These are phyloP conservation scores for Penicillium nucicola DNA, from an alignment of 495 filamentous ascomycete species.

Conservation along the genomic window DNA sequence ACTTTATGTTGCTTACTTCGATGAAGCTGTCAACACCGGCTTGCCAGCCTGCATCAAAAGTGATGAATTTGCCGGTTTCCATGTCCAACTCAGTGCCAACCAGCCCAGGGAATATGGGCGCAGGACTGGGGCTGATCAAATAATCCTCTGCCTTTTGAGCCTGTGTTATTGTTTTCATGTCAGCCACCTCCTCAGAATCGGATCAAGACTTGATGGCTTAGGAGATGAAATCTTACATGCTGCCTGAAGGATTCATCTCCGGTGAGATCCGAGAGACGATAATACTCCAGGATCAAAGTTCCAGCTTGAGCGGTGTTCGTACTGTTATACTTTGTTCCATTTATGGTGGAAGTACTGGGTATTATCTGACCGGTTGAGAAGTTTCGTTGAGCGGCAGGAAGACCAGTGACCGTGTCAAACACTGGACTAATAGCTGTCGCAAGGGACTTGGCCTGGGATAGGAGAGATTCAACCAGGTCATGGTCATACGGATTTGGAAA, in stretches of 20 bases:
- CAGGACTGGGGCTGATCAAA: constrained; percentile 15
- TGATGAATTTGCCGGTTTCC: constrained; percentile 19
- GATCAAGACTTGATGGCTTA: too few species aligned
- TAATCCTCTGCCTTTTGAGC: constrained; percentile 16
- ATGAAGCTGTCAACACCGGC: constrained; percentile 22
- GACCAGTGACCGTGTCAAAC: constrained; percentile 18
- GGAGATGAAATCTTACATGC: constrained; percentile 6
- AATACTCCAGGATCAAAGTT: constrained; percentile 22
- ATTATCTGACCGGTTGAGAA: constrained; percentile 11
- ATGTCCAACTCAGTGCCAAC: constrained; percentile 19
- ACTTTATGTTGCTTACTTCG: constrained; percentile 6
- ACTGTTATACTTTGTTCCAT: constrained; percentile 19
- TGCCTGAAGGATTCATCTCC: constrained; percentile 22
- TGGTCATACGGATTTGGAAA: constrained; percentile 17
- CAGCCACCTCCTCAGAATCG: too few species aligned
- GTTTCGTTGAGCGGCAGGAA: constrained; percentile 12
- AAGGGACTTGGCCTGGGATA: constrained; percentile 18
- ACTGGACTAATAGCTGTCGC: constrained; percentile 15
- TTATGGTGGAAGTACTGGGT: constrained; percentile 12
- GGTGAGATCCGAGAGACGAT: constrained; percentile 20
- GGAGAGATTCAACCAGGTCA: constrained; percentile 13
- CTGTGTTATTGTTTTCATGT: constrained; percentile 1
- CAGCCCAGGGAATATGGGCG: constrained; percentile 15
- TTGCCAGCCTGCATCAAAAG: constrained; percentile 20
- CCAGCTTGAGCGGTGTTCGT: constrained; percentile 22